These are phyloP conservation scores for Eucalyptus regnans DNA, from an alignment of 345 rosid species.

Conservation along the genomic window DNA sequence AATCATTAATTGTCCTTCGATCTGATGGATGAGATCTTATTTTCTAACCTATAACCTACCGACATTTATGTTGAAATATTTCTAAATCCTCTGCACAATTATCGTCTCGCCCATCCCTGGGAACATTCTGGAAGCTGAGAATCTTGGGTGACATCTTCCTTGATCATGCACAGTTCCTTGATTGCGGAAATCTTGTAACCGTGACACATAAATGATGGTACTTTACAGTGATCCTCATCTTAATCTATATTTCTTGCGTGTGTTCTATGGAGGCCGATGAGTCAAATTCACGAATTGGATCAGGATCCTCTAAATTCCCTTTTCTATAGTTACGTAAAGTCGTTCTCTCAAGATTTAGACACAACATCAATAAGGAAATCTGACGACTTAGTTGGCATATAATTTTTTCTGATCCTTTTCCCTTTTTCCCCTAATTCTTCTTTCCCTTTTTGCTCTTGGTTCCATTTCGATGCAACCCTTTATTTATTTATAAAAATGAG, in stretches of 20 bases:
- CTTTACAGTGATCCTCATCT: neutral
- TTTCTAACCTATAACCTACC: no score
- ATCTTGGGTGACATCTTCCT: no score
- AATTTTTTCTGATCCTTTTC: neutral
- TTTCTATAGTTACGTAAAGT: neutral
- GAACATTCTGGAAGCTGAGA: no score
- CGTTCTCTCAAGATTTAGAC: neutral
- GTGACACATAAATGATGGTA: neutral
- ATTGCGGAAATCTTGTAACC: neutral
- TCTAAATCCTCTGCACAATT: neutral
- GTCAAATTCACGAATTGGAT: neutral
- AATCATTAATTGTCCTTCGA: no score
- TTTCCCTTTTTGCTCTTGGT: neutral
- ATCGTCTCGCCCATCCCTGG: accelerated
- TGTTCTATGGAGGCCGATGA: neutral
- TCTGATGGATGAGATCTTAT: no score
- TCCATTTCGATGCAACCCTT: neutral
- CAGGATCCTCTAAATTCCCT: neutral
- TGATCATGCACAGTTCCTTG: no score
- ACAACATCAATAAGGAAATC: neutral
- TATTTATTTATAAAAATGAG: neutral
- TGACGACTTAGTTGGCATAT: neutral
- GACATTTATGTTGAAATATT: neutral
- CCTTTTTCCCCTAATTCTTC: neutral
- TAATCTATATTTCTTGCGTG: neutral